These are phyloP conservation scores for Cardamine resedifolia DNA, from an alignment of 345 rosid species.

Conservation along the genomic window DNA sequence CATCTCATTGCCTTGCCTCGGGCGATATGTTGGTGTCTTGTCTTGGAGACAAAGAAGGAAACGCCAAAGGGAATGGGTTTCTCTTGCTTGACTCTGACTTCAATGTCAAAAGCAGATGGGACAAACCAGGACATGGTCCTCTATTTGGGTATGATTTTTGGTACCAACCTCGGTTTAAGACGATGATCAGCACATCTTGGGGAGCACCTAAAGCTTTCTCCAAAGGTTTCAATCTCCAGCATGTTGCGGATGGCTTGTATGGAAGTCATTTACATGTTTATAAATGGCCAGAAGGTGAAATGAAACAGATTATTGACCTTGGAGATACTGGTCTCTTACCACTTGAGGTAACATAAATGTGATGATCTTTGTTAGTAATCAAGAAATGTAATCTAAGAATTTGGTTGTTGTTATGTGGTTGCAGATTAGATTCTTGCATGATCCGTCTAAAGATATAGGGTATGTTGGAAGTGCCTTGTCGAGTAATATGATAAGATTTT, in stretches of 20 bases:
- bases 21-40: constrained; percentile 84
- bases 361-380: not conserved
- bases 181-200: constrained; percentile 93
- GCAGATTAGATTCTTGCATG: constrained; percentile 84
- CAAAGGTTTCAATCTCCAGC: constrained; percentile 74
- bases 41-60: constrained; percentile 87
- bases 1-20: constrained; percentile 83
- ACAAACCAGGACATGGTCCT: constrained; percentile 79
- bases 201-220: constrained; percentile 88
- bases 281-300: constrained; percentile 84
- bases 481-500: constrained; percentile 80
- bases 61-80: constrained; percentile 83
- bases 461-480: constrained; percentile 74
- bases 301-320: constrained; percentile 80
- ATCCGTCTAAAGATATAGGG: constrained; percentile 74
- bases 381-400: not conserved
- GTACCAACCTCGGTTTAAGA: constrained; percentile 91
- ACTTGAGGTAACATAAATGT: constrained; percentile 59
- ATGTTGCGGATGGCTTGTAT: constrained; percentile 81
- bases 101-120: constrained; percentile 93
- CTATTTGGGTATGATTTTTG: constrained; percentile 84
- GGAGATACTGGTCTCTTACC: constrained; percentile 76
- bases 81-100: constrained; percentile 88
- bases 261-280: constrained; percentile 80
- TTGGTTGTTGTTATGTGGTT: not conserved